phyloP scores from a whole-genome alignment of 495 filamentous ascomycete genomes.

The Aspergillus egyptiacus region DNA sequence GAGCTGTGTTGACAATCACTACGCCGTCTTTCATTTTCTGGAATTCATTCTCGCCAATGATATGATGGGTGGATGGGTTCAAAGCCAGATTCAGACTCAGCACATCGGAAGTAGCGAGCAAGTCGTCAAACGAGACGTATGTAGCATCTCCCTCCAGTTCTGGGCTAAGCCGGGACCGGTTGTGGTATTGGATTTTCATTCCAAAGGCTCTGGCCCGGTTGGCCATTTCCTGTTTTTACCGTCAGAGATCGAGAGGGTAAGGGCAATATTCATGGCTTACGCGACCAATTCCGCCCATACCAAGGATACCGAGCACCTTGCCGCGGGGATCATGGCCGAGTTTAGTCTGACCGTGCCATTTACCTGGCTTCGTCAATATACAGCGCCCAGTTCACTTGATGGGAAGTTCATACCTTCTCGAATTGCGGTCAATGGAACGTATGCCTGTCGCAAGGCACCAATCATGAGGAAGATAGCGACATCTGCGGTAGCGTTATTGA shows the following conservation, averaged over 20 bases:
- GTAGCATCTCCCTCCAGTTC: conserved; percentile 53
- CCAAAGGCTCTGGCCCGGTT: conserved; percentile 63
- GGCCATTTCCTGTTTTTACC: conserved; percentile 61
- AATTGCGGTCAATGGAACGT: conserved; percentile 56
- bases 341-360: conserved; percentile 47
- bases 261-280: conserved; percentile 23
- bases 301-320: conserved; percentile 73
- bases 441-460: conserved; percentile 60
- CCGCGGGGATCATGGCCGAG: conserved; percentile 63
- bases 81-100: conserved; percentile 72
- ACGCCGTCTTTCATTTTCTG: conserved; percentile 69
- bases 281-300: conserved; percentile 78
- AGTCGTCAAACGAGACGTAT: conserved; percentile 62
- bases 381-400: not conserved
- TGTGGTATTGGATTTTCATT: conserved; percentile 68
- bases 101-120: conserved; percentile 64
- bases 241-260: conserved; percentile 1
- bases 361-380: conserved; percentile 24
- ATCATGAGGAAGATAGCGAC: conserved; percentile 67
- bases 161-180: conserved; percentile 51
- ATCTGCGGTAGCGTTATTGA: conserved; percentile 67
- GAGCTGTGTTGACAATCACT: conserved; percentile 77
- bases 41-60: conserved; percentile 60
- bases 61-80: conserved; percentile 60
- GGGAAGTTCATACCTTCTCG: conserved; percentile 39